phyloP scores from a whole-genome alignment of 306 rosid genomes.

The Abrus pulchellus region DNA sequence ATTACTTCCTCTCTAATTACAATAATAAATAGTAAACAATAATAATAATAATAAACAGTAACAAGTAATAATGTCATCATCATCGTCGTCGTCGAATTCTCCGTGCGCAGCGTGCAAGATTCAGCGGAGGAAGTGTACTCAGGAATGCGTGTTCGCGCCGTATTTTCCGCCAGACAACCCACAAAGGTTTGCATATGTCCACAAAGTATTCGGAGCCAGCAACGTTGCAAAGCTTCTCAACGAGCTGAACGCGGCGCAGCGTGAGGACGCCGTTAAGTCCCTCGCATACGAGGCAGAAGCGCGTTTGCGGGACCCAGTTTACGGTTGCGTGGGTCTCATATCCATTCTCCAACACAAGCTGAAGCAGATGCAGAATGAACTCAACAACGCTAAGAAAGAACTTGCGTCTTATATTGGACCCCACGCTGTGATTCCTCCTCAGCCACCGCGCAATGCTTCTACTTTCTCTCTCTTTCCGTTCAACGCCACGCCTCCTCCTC shows the following conservation, averaged over 20 bases:
- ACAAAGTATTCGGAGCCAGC: constrained; percentile 83
- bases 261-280: constrained; percentile 71
- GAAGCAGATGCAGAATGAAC: constrained; percentile 36
- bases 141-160: constrained; percentile 82
- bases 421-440: not conserved
- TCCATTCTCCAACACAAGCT: constrained; percentile 44
- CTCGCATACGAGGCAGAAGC: constrained; percentile 57
- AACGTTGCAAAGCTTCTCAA: constrained; percentile 73
- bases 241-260: constrained; percentile 65
- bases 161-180: constrained; percentile 87
- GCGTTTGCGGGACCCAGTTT: constrained; percentile 53
- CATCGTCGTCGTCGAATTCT: constrained; percentile 52
- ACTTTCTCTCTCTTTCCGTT: constrained; percentile 30
- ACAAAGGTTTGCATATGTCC: constrained; percentile 74
- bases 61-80: not conserved
- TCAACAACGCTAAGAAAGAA: constrained; percentile 43
- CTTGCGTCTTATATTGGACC: constrained; percentile 37
- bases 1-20: not conserved
- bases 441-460: not conserved
- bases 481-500: not conserved
- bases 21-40: not conserved
- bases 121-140: constrained; percentile 76
- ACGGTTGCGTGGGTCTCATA: constrained; percentile 54
- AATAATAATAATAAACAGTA: not conserved
- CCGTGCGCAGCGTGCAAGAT: constrained; percentile 90